phyloP scores from a whole-genome alignment of 768 basidiomycete species.

The Phylloporus scabripes region DNA sequence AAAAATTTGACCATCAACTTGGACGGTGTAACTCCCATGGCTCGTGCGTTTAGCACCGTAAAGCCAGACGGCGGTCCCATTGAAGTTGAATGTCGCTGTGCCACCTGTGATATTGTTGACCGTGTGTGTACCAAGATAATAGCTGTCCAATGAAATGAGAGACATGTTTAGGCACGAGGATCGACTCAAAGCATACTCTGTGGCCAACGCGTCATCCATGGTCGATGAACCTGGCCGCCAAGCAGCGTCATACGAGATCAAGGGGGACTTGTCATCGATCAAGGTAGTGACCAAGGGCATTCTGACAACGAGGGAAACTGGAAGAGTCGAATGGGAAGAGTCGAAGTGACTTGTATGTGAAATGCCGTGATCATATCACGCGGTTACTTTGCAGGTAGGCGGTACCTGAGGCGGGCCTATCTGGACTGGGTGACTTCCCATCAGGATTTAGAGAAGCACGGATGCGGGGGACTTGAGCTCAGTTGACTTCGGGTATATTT shows the following conservation, averaged over 20 bases:
- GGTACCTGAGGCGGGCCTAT: no score
- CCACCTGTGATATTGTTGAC: conserved; percentile 33
- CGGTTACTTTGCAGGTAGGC: background rate
- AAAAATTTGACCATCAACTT: conserved; percentile 34
- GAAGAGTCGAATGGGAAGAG: no score
- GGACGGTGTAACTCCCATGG: conserved; percentile 42
- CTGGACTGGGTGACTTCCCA: no score
- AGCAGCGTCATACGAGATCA: conserved; percentile 24
- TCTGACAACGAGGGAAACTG: background rate
- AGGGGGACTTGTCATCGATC: conserved; percentile 32
- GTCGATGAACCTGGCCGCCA: conserved; percentile 20
- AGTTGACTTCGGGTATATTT: no score
- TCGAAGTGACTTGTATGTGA: no score
- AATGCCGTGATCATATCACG: background rate
- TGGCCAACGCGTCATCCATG: conserved; percentile 9
- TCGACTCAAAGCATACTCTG: conserved; percentile 20
- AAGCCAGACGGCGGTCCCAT: conserved; percentile 44
- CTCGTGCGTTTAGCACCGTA: conserved; percentile 46
- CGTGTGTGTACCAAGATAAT: conserved; percentile 37
- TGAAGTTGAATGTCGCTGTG: conserved; percentile 39
- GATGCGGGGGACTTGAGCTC: no score
- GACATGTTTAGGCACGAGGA: background rate
- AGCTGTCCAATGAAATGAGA: conserved; percentile 22
- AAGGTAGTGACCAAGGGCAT: conserved; percentile 26
- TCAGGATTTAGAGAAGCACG: no score